phyloP scores from a whole-genome alignment of 805 yeast genomes.

The Metahyphopichia silvanorum region DNA sequence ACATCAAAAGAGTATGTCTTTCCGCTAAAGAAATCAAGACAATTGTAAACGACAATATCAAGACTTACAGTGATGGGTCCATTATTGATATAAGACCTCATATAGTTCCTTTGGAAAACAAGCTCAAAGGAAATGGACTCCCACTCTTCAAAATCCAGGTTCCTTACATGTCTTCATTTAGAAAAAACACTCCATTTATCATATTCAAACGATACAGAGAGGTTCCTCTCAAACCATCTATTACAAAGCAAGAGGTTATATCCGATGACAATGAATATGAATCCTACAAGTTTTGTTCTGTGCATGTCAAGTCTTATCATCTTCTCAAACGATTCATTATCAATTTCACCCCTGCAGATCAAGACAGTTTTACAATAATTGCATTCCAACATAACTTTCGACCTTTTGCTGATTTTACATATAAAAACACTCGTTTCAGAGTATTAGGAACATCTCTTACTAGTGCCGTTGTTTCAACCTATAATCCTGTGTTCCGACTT shows the following conservation, averaged over 20 bases:
- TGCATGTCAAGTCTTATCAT: conserved; percentile 24
- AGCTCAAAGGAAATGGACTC: conserved; percentile 29
- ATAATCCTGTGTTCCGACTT: conserved; percentile 32
- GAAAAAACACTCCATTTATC: conserved; percentile 33
- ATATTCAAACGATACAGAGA: conserved; percentile 30
- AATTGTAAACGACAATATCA: not conserved
- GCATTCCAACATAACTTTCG: conserved; percentile 33
- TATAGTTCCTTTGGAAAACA: conserved; percentile 29
- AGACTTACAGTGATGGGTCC: conserved; percentile 1
- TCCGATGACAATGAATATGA: conserved; percentile 27
- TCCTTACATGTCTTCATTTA: conserved; percentile 34
- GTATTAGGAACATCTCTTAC: conserved; percentile 33
- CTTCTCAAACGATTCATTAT: conserved; percentile 25
- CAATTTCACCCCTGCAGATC: conserved; percentile 19
- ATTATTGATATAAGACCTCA: conserved; percentile 27
- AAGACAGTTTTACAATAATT: conserved; percentile 18
- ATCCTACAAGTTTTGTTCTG: conserved; percentile 31
- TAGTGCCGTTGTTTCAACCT: conserved; percentile 23
- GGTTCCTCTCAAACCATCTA: conserved; percentile 19
- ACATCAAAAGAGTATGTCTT: conserved; percentile 11
- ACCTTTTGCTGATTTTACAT: conserved; percentile 39
- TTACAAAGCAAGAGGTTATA: conserved; percentile 7
- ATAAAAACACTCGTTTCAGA: conserved; percentile 34
- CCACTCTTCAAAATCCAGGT: conserved; percentile 33
- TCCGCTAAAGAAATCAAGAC: conserved; percentile 4